These are phyloP conservation scores for Mucor plumbeus DNA, from an alignment of 371 early-diverging fungal genomes.

Conservation along the genomic window DNA sequence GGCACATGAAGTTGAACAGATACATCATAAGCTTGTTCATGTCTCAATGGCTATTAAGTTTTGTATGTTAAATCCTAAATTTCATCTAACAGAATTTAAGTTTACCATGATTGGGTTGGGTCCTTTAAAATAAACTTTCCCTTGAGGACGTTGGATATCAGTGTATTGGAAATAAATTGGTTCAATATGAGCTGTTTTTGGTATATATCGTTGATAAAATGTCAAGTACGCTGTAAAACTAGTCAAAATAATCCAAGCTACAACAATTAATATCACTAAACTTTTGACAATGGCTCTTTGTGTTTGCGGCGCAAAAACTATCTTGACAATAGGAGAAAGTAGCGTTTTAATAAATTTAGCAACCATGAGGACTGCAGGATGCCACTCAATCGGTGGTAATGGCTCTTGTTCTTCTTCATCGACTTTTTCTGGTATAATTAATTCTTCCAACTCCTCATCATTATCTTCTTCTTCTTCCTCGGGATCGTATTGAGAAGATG, in stretches of 20 bases:
- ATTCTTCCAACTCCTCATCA: not conserved
- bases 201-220: constrained; percentile 53
- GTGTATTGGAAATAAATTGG: constrained; percentile 53
- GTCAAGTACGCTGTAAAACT: constrained; percentile 50
- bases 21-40: constrained; percentile 44
- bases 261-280: constrained; percentile 29
- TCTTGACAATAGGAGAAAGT: constrained; percentile 24
- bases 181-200: constrained; percentile 46
- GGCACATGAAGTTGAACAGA: constrained; percentile 80
- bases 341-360: constrained; percentile 12
- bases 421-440: not conserved
- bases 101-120: constrained; percentile 34
- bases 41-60: constrained; percentile 24
- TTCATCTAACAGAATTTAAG: not conserved
- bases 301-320: constrained; percentile 44
- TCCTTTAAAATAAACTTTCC: constrained; percentile 19
- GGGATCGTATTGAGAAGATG: constrained; percentile 19
- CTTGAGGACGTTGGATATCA: constrained; percentile 16
- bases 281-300: constrained; percentile 45
- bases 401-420: constrained; percentile 8
- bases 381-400: constrained; percentile 22
- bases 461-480: constrained; percentile 13
- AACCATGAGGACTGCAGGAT: constrained; percentile 22
- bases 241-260: constrained; percentile 46
- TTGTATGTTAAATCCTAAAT: not conserved